These are phyloP conservation scores for Syncephalastrum sp. DNA, from an alignment of 371 early-diverging fungal genomes.

Conservation along the genomic window DNA sequence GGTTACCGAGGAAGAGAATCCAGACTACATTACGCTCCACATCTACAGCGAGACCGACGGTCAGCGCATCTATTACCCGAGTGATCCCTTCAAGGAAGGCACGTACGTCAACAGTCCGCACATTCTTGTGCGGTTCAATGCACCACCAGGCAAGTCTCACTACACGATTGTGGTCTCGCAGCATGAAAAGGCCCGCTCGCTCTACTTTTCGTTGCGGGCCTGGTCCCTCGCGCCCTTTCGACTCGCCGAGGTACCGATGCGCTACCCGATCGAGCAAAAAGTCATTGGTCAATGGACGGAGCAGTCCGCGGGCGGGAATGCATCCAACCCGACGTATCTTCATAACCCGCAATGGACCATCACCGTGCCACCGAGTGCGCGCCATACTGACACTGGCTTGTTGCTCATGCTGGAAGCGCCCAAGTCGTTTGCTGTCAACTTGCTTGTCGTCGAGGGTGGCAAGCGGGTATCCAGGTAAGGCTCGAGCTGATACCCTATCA, in stretches of 20 bases:
- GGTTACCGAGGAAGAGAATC: conserved; percentile 72
- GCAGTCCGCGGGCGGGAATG: conserved; percentile 81
- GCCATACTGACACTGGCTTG: conserved; percentile 21
- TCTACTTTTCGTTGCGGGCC: conserved; percentile 75
- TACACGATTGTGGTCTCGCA: conserved; percentile 84
- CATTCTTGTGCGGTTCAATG: conserved; percentile 72
- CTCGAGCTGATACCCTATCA: not conserved
- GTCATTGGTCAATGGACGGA: conserved; percentile 72
- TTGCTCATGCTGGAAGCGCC: conserved; percentile 68
- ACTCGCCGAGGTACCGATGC: conserved; percentile 64
- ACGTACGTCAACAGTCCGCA: conserved; percentile 87
- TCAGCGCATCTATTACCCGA: conserved; percentile 76
- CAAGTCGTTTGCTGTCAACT: conserved; percentile 66
- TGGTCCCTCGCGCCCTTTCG: conserved; percentile 68
- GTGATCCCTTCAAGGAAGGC: conserved; percentile 68
- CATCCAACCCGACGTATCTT: conserved; percentile 64
- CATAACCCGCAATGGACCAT: conserved; percentile 82
- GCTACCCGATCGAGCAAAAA: conserved; percentile 59
- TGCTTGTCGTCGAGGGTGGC: conserved; percentile 70
- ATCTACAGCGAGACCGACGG: conserved; percentile 73
- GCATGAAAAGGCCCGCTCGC: conserved; percentile 65
- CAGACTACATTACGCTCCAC: conserved; percentile 83
- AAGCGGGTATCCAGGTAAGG: conserved; percentile 61
- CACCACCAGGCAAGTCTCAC: conserved; percentile 56
- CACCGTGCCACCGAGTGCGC: conserved; percentile 37